Evolutionary conservation across 192 early-diverging fungal species (phyloP), one percentile per base, ranked within the genome.

Genomic region (Geranomyces variabilis): DNA sequence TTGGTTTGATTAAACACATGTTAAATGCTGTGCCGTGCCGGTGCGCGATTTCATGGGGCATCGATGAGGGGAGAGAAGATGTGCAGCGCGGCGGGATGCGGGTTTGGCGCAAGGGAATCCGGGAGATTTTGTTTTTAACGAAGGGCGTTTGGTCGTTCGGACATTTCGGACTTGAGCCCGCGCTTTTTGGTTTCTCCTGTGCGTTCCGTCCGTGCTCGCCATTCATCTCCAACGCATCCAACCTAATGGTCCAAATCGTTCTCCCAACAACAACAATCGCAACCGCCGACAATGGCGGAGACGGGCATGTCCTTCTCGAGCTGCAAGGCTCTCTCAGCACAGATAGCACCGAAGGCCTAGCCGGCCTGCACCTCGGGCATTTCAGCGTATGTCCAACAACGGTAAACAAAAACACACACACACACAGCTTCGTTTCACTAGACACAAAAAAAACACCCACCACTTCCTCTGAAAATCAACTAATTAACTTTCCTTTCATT

Each of bases 1-100:
- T 43, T 81, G 76, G 41, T 65, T 79, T 78, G 30, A 75, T 63
- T 33, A 56, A 67, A 17, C 68, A 65, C 1, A 17, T 4, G 0
- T 24, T 26, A 14, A 71, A n/a, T n/a, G n/a, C n/a, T n/a, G n/a
- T 65, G 51, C 66, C 66, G 22, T 70, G 70, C 9, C 45, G 31
- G 9, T 19, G 36, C 28, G 69, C 76, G 8, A 56, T 3, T 22
- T 9, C 0, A 0, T n/a, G 69, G 28, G 10, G 60, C 58, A 17
- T 26, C 0, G 9, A 70, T 10, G 0, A 66, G 75, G 0, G 75
- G 60, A 28, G 70, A 65, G 60, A 31, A 24, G 22, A 46, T 33
- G 49, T 71, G 69, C 47, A 66, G 45, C n/a, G n/a, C n/a, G n/a
- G n/a, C n/a, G n/a, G n/a, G n/a, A n/a, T n/a, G n/a, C n/a, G n/a